Evolutionary conservation across 2,329 filamentous ascomycete species (phyloP).

Genomic region (Didymella arachidicola): DNA sequence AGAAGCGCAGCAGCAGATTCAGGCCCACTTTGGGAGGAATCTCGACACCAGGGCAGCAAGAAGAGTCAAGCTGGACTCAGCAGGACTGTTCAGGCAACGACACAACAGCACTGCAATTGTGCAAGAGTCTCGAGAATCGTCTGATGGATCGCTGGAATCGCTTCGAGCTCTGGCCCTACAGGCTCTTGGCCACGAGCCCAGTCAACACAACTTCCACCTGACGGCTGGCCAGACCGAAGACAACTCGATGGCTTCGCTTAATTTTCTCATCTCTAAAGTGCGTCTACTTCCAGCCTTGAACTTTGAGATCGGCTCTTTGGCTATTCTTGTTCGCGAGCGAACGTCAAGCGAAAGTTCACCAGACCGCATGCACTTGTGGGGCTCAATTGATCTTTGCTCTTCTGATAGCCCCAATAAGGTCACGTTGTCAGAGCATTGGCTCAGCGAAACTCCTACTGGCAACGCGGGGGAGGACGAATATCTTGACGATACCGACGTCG

Average conservation of each 20-base stretch:
- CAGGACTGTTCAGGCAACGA: constrained; percentile 60
- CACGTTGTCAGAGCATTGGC: constrained; percentile 27
- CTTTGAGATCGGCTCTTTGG: constrained; percentile 61
- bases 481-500: neutral
- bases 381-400: constrained; percentile 52
- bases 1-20: constrained; percentile 54
- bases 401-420: neutral
- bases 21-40: constrained; percentile 43
- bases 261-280: constrained; percentile 63
- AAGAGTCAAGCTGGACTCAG: constrained; percentile 47
- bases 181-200: constrained; percentile 34
- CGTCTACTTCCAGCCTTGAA: constrained; percentile 56
- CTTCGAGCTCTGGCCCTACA: constrained; percentile 33
- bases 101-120: constrained; percentile 57
- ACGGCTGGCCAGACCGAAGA: constrained; percentile 68
- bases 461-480: constrained; percentile 7
- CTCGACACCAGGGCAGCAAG: neutral
- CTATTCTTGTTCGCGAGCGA: constrained; percentile 62
- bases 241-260: constrained; percentile 54
- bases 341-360: constrained; percentile 34
- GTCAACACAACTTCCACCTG: constrained; percentile 58
- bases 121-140: constrained; percentile 18
- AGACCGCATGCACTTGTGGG: constrained; percentile 66
- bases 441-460: neutral
- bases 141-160: constrained; percentile 17